A percentile compares a stretch with the other conserved stretches of the same genome.
These are phyloP conservation scores for Beauveria medogensis DNA, from an alignment of 2,329 filamentous ascomycete genomes.

Conservation along the genomic window DNA sequence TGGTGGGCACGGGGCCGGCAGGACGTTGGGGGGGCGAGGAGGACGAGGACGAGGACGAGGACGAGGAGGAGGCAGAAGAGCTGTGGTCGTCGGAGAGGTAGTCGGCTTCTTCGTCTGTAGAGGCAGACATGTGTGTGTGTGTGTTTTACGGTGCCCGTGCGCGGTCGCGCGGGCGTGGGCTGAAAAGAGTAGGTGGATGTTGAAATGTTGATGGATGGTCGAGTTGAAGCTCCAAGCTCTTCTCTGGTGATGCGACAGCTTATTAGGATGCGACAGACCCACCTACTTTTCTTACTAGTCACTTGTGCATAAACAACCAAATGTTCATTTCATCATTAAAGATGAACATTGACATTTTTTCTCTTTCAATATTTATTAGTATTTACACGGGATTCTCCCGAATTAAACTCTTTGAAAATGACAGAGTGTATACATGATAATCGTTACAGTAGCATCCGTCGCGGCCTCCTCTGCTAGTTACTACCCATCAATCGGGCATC, in stretches of 20 bases:
- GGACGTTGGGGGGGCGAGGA: conserved; percentile 29
- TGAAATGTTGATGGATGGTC: background rate
- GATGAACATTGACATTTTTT: background rate
- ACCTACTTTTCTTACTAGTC: background rate
- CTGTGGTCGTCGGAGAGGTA: conserved; percentile 26
- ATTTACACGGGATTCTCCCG: background rate
- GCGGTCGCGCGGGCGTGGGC: background rate
- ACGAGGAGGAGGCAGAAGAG: conserved; percentile 11
- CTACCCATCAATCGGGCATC: conserved; percentile 50
- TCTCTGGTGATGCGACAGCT: background rate
- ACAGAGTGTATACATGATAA: conserved; percentile 1
- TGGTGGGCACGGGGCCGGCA: conserved; percentile 35
- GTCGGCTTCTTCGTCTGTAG: conserved; percentile 30
- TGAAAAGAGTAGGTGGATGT: background rate
- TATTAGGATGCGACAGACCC: background rate
- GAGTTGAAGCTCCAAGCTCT: background rate
- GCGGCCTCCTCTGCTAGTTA: background rate
- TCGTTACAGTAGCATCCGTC: background rate
- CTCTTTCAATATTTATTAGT: background rate
- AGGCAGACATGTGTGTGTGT: conserved; percentile 21
- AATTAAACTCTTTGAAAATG: background rate
- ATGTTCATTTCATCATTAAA: background rate
- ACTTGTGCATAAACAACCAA: background rate
- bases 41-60: background rate
- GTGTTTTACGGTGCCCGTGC: background rate